Evolutionary conservation across 2,329 filamentous ascomycete species (phyloP).

Genomic region (Chaetomium sp.): DNA sequence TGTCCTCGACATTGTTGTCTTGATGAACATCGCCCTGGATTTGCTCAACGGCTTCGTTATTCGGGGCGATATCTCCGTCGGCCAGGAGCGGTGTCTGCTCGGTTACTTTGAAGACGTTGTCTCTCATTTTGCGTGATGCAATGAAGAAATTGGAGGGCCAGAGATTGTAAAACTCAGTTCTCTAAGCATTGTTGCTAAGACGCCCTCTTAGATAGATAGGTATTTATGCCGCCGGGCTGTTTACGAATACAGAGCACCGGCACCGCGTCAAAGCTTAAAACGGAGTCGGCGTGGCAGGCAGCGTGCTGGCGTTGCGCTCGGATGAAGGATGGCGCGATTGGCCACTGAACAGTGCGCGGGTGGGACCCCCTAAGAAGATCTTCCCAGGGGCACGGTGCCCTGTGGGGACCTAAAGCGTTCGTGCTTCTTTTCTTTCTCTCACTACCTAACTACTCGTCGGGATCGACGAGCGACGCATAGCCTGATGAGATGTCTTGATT

Average conservation of each 20-base stretch:
- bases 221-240: neutral
- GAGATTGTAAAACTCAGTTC: neutral
- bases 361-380: neutral
- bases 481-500: neutral
- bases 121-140: conserved; percentile 8
- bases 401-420: neutral
- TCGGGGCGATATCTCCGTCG: conserved; percentile 26
- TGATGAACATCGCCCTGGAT: conserved; percentile 19
- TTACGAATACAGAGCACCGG: too few species aligned
- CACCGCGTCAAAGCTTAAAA: neutral
- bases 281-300: neutral
- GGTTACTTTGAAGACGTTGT: conserved; percentile 23
- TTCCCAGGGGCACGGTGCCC: neutral
- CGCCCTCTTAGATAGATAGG: neutral
- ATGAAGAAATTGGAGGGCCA: neutral
- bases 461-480: neutral
- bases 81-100: conserved; percentile 41
- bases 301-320: neutral
- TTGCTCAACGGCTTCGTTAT: conserved; percentile 29
- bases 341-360: neutral
- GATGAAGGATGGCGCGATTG: neutral
- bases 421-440: neutral
- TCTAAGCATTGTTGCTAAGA: neutral
- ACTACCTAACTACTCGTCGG: neutral
- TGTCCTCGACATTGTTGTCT: conserved; percentile 42